These are phyloP conservation scores for Camellia lanceoleosa DNA, from an alignment of 148 eudicot genomes.

Conservation along the genomic window DNA sequence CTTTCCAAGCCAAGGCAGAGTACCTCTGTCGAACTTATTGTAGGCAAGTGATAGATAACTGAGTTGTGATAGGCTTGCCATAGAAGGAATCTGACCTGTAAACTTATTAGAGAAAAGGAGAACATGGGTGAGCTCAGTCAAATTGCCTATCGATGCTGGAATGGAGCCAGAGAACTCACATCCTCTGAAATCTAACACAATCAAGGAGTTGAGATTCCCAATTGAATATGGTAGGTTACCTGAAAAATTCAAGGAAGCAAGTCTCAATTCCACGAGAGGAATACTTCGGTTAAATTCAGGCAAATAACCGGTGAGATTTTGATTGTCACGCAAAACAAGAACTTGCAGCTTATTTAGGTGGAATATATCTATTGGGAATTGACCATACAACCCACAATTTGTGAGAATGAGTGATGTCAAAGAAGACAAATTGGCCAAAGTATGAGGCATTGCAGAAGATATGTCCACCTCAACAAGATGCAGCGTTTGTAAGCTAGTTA, in stretches of 20 bases:
- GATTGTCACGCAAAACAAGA: constrained; percentile 20
- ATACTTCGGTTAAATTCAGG: constrained; percentile 27
- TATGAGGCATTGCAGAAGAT: constrained; percentile 23
- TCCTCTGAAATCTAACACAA: not conserved
- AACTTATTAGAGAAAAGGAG: constrained; percentile 14
- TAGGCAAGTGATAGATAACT: not conserved
- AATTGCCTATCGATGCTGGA: constrained; percentile 22
- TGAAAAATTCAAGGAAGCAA: constrained; percentile 16
- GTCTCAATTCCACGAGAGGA: constrained; percentile 11
- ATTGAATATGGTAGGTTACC: constrained; percentile 36
- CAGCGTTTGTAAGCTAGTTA: constrained; percentile 20
- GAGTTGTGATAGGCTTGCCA: not conserved
- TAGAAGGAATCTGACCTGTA: constrained; percentile 19
- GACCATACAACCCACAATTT: constrained; percentile 29
- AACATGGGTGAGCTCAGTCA: constrained; percentile 6
- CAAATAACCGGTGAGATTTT: constrained; percentile 18
- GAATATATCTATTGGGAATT: constrained; percentile 25
- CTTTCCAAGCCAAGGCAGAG: constrained; percentile 11
- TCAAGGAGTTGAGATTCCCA: constrained; percentile 23
- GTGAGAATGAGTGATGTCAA: constrained; percentile 3
- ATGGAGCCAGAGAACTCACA: constrained; percentile 23
- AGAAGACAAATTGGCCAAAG: constrained; percentile 22
- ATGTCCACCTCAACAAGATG: constrained; percentile 17
- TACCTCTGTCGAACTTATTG: not conserved
- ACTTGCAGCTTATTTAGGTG: constrained; percentile 25